A percentile compares a stretch with the other conserved stretches of the same genome.
Evolutionary conservation across 2,329 filamentous ascomycete genomes (phyloP).

Genomic region (Emergomyces pasteurianus): DNA sequence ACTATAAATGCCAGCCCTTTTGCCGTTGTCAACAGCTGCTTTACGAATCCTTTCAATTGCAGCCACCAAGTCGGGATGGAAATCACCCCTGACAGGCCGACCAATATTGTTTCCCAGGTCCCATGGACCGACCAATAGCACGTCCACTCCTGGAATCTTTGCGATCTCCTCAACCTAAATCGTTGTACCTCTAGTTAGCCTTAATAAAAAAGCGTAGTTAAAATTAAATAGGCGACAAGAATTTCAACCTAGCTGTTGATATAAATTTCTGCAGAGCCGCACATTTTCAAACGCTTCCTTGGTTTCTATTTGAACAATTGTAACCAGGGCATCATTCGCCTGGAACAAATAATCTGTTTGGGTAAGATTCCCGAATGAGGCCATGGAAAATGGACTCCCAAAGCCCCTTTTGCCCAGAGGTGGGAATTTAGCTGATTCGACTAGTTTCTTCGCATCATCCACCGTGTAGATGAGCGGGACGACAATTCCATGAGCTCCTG

Average conservation of each 20-base stretch:
- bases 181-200: background rate
- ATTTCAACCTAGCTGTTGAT: background rate
- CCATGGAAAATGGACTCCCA: conserved; percentile 43
- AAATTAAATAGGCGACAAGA: background rate
- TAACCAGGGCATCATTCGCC: conserved; percentile 43
- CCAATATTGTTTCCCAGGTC: conserved; percentile 49
- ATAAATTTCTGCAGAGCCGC: background rate
- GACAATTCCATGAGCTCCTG: conserved; percentile 48
- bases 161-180: conserved; percentile 38
- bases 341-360: conserved; percentile 40
- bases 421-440: conserved; percentile 44
- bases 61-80: conserved; percentile 39
- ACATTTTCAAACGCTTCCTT: conserved; percentile 29
- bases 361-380: conserved; percentile 28
- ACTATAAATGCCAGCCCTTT: conserved; percentile 45
- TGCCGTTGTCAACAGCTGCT: conserved; percentile 41
- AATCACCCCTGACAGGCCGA: conserved; percentile 36
- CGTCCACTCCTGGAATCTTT: conserved; percentile 41
- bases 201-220: no score
- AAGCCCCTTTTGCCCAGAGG: conserved; percentile 44
- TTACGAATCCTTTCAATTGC: conserved; percentile 42
- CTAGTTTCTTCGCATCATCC: conserved; percentile 41
- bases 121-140: conserved; percentile 43
- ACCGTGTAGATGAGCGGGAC: conserved; percentile 42
- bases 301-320: conserved; percentile 36